Evolutionary conservation across 768 basidiomycete genomes (phyloP).

Genomic region (Lactarius vividus): DNA sequence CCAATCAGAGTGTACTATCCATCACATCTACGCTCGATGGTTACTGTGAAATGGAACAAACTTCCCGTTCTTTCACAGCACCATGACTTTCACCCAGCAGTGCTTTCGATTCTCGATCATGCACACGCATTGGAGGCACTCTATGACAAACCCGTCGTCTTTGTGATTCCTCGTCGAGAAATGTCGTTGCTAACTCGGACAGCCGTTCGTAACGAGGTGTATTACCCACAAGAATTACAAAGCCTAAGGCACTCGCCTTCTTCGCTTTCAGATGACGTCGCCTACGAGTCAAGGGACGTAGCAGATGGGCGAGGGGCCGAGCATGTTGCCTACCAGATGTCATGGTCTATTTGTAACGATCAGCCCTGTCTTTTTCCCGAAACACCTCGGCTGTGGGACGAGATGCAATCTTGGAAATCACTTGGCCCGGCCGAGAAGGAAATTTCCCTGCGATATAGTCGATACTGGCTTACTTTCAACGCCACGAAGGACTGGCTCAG

Average conservation of each 20-base stretch:
- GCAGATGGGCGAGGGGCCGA: not conserved
- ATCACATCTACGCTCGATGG: no score
- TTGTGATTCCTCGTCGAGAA: not conserved
- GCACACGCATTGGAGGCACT: no score
- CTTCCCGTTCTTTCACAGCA: no score
- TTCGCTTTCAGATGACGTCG: conserved; percentile 33
- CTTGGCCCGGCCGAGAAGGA: not conserved
- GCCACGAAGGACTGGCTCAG: conserved; percentile 7
- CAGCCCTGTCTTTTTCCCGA: not conserved
- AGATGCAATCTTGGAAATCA: conserved; percentile 6
- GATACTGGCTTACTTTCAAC: conserved; percentile 13
- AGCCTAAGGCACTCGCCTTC: not conserved
- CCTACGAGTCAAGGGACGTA: conserved; percentile 11
- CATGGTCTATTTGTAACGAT: conserved; percentile 5
- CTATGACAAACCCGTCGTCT: not conserved
- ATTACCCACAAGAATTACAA: conserved; percentile 10
- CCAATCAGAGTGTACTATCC: no score
- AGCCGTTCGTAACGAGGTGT: not conserved
- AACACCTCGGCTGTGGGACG: not conserved
- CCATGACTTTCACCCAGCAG: no score
- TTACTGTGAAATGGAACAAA: no score
- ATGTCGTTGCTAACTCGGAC: not conserved
- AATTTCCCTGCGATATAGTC: conserved; percentile 11
- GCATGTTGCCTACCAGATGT: not conserved
- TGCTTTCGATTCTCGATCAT: no score